Percentiles rank a stretch among this genome's conserved stretches.
phyloP scores from a whole-genome alignment of 2,329 filamentous ascomycete genomes.

The Aureobasidium sp. region DNA sequence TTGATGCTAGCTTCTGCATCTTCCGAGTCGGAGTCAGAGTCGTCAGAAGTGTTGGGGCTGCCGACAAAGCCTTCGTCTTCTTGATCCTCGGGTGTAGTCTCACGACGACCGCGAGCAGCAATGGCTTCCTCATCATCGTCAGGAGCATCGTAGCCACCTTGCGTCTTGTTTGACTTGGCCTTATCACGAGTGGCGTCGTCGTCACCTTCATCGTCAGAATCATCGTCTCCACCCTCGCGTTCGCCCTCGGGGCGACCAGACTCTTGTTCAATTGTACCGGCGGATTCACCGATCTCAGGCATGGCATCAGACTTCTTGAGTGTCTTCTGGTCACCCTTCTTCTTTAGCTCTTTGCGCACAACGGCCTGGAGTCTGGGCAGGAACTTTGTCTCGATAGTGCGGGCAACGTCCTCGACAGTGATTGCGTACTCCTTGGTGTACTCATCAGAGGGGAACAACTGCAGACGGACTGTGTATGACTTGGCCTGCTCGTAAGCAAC shows the following conservation, averaged over 20 bases:
- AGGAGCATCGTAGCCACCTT: constrained; percentile 81
- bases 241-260: constrained; percentile 36
- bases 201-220: constrained; percentile 54
- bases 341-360: constrained; percentile 69
- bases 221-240: constrained; percentile 52
- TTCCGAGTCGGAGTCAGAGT: constrained; percentile 24
- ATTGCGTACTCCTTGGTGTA: constrained; percentile 85
- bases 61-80: constrained; percentile 52
- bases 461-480: constrained; percentile 71
- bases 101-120: constrained; percentile 53
- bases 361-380: constrained; percentile 62
- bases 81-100: constrained; percentile 50
- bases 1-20: constrained; percentile 34
- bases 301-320: constrained; percentile 58
- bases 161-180: constrained; percentile 64
- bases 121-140: constrained; percentile 88
- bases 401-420: constrained; percentile 64
- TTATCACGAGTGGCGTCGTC: constrained; percentile 59
- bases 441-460: constrained; percentile 76
- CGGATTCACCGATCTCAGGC: constrained; percentile 63
- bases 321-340: constrained; percentile 55
- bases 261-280: constrained; percentile 48
- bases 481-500: constrained; percentile 64
- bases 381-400: constrained; percentile 73
- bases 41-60: constrained; percentile 34